These are phyloP conservation scores for Nicotiana tabacum DNA, from an alignment of 257 asterid species.

Conservation along the genomic window DNA sequence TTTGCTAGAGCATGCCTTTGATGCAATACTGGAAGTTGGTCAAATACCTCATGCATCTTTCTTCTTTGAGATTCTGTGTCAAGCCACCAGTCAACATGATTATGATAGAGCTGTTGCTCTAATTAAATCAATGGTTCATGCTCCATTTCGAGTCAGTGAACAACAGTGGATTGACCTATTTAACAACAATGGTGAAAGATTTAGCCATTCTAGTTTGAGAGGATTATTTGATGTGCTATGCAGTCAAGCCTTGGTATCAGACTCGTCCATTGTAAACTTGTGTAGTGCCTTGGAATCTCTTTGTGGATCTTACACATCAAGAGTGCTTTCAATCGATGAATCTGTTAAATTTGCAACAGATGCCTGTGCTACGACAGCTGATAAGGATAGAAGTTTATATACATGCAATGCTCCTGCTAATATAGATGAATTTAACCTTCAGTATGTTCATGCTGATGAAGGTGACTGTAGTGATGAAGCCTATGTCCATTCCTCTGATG, in stretches of 20 bases:
- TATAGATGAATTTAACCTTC: slow-evolving; percentile 5
- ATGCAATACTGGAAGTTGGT: slow-evolving; percentile 68
- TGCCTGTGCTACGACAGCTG: neutral
- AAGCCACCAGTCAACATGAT: slow-evolving; percentile 41
- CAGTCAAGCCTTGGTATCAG: slow-evolving; percentile 33
- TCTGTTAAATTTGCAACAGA: slow-evolving; percentile 12
- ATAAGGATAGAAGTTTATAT: slow-evolving; percentile 3
- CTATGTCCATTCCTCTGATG: neutral
- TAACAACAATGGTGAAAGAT: slow-evolving; percentile 42
- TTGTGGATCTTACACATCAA: slow-evolving; percentile 29
- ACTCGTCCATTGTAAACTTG: slow-evolving; percentile 50
- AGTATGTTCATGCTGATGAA: neutral
- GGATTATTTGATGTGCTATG: slow-evolving; percentile 36
- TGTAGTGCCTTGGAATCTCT: slow-evolving; percentile 46
- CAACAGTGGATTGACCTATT: slow-evolving; percentile 60
- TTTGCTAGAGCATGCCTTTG: slow-evolving; percentile 83
- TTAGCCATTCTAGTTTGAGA: slow-evolving; percentile 31
- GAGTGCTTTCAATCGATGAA: neutral
- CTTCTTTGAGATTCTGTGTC: slow-evolving; percentile 67
- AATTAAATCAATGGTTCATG: slow-evolving; percentile 54
- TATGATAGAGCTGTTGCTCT: slow-evolving; percentile 44
- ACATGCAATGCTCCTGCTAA: neutral
- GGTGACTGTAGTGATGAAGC: neutral
- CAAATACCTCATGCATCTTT: slow-evolving; percentile 59
- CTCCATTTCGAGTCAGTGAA: slow-evolving; percentile 62